Percentiles rank a stretch among this genome's conserved stretches.
Conservation (phyloP, 129 eudicot species). For the Heracleum sosnowskyi region DNA sequence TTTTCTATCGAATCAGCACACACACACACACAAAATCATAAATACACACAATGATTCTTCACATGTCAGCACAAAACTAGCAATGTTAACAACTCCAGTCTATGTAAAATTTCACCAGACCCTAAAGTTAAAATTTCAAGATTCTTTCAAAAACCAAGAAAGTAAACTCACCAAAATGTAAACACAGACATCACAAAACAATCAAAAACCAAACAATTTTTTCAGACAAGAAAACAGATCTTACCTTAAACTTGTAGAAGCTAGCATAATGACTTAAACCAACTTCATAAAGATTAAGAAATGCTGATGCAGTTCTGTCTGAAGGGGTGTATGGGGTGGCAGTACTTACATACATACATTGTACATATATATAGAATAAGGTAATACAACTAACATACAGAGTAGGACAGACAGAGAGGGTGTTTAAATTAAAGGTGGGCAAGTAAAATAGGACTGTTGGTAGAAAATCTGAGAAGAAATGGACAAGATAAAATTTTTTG, state of each 20-base stretch:
- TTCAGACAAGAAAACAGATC: background rate
- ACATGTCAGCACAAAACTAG: background rate
- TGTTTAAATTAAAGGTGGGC: constrained; percentile 34
- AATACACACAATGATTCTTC: background rate
- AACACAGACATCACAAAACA: background rate
- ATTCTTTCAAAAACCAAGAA: background rate
- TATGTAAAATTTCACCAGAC: background rate
- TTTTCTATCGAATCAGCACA: background rate
- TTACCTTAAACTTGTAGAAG: background rate
- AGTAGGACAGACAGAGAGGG: constrained; percentile 12
- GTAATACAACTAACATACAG: background rate
- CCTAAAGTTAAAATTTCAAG: background rate
- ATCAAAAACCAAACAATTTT: background rate
- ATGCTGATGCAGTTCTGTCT: background rate
- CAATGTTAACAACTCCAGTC: background rate
- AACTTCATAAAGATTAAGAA: background rate
- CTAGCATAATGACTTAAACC: background rate
- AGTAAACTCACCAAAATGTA: background rate
- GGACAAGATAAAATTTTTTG: constrained; percentile 5
- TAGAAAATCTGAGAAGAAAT: background rate
- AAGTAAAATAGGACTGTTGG: constrained; percentile 10
- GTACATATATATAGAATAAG: background rate
- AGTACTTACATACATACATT: constrained; percentile 1
- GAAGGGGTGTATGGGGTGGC: constrained; percentile 23
- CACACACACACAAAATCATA: background rate